These are phyloP conservation scores for Craterostigma plantagineum DNA, from an alignment of 257 asterid genomes.

Conservation along the genomic window DNA sequence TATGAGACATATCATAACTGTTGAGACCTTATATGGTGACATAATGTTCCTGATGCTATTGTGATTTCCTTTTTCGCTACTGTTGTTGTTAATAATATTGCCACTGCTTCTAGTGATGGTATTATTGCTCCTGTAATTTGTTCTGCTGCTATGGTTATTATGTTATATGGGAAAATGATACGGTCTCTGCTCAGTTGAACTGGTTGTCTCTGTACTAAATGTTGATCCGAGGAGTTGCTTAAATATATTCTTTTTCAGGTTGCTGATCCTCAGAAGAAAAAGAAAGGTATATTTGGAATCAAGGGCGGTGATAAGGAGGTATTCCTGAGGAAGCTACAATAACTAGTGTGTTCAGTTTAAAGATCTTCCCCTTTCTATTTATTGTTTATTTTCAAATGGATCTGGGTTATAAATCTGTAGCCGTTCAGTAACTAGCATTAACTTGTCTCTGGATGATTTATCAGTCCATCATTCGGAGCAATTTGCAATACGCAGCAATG, in stretches of 20 bases:
- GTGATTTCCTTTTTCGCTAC: background rate
- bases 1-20: conserved; percentile 1
- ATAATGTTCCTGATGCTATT: background rate
- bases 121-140: too few relatives aligned
- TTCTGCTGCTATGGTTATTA: too few relatives aligned
- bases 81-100: too few relatives aligned
- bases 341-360: background rate
- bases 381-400: conserved; percentile 2
- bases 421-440: conserved; percentile 7
- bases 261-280: conserved; percentile 90
- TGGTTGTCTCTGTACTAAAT: too few relatives aligned
- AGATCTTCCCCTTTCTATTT: background rate
- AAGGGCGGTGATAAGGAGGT: conserved; percentile 99
- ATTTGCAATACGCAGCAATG: conserved; percentile 93
- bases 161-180: too few relatives aligned
- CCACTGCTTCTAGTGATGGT: too few relatives aligned
- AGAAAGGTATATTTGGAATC: conserved; percentile 90
- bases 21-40: conserved; percentile 1
- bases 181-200: conserved; percentile 1
- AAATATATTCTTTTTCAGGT: conserved; percentile 29
- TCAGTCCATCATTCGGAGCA: conserved; percentile 89
- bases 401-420: too few relatives aligned
- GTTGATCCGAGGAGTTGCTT: too few relatives aligned
- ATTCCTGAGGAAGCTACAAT: conserved; percentile 4
- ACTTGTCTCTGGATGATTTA: conserved; percentile 13